Base-by-base conservation (phyloP, 2,329 filamentous ascomycete genomes). In the Penicillium capsulatum region DNA sequence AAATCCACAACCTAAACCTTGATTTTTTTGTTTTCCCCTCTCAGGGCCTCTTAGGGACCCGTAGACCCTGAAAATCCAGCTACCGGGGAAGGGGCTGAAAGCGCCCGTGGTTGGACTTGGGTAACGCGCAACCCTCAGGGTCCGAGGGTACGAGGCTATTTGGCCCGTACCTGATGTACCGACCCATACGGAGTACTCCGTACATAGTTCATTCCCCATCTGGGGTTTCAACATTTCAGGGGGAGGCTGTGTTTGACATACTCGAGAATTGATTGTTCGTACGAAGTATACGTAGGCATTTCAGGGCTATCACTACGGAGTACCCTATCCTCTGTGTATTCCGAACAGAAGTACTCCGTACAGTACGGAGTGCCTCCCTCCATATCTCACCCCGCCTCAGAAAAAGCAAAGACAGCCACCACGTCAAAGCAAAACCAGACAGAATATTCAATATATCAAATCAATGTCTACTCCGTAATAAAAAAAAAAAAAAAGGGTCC, bases 241-340 rank as follows among this genome's bases (percentile, higher is more conserved):
- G 51, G 51, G 51, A 53, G 51, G 51, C 51, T 53, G 51, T 54
- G 51, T 51, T 22, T 22, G 5, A n/a, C n/a, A n/a, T n/a, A n/a
- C n/a, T n/a, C n/a, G n/a, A n/a, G n/a, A n/a, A n/a, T n/a, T n/a
- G n/a, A n/a, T n/a, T n/a, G n/a, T n/a, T n/a, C n/a, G n/a, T n/a
- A n/a, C n/a, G n/a, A n/a, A n/a, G n/a, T n/a, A n/a, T n/a, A n/a
- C n/a, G n/a, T n/a, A n/a, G n/a, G n/a, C n/a, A n/a, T n/a, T n/a
- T n/a, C n/a, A n/a, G n/a, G n/a, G n/a, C n/a, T n/a, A n/a, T n/a
- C n/a, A n/a, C n/a, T n/a, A n/a, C n/a, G n/a, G n/a, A n/a, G n/a
- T n/a, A n/a, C n/a, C n/a, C n/a, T n/a, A n/a, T n/a, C n/a, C n/a
- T n/a, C n/a, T n/a, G n/a, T n/a, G n/a, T n/a, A n/a, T n/a, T n/a